Base-by-base conservation (phyloP, 192 early-diverging fungal species). In the Podila clonocystis region DNA sequence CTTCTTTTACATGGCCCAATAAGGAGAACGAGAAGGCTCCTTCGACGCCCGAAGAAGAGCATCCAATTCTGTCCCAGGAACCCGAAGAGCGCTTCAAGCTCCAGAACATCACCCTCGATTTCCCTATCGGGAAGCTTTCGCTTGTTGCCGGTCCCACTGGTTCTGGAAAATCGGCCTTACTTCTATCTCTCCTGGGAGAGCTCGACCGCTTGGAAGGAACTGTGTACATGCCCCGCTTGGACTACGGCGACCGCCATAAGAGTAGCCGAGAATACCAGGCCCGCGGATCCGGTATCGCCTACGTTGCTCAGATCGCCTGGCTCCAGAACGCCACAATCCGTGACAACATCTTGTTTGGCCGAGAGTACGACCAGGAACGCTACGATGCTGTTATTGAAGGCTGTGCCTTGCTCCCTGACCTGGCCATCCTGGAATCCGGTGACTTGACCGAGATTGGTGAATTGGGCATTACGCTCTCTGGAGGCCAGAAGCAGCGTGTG, bases 401-500 rank as follows among this genome's bases (percentile, higher is more conserved):
- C 57, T 98, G 96, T 45, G 97, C 97, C 17, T 83, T 99, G 28
- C 86, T 86, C 20, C 88, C 91, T 12, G 98, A 99, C 74, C 85
- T 99, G 58, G 91, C 92, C 29, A 94, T 94, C 50, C 74, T 99
- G 17, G 85, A 89, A 41, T 91, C 90, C 19, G 96, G 96, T 9
- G 98, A 99, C 82, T 74, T 84, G 76, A 98, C 98, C 2, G 96
- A 98, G 84, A 91, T 99, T 75, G 95, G 95, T 30, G 95, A 97
- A 70, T 92, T 93, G 63, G 95, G 95, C 15, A 87, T 95, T 12
- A 94, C 91, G 1, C 83, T 96, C 19, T 93, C 90, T 38, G 96
- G 96, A 60, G 96, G 96, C 9, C 96, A 97, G 83, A 96, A 95
- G 84, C 93, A 94, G 73, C 85, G 94, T 31, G 87, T 97, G 24